Evolutionary conservation across 192 early-diverging fungal species (phyloP), one percentile per base, ranked within the genome.

Genomic region (Paraglomus occultum): DNA sequence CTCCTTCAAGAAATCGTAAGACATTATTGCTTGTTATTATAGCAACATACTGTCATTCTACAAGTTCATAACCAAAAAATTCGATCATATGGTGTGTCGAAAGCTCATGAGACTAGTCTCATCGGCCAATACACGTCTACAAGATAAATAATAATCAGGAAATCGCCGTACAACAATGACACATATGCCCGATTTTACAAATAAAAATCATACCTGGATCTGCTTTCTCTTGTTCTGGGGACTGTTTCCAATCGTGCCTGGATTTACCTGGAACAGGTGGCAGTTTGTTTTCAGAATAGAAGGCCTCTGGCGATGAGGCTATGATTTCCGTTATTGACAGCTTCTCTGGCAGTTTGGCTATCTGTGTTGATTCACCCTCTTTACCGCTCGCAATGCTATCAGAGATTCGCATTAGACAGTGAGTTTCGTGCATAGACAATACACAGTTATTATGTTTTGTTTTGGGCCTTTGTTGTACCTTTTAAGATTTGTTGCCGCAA

Each of bases 231-330:
- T 61, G 71, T 38, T 80, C 79, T 39, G 68, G 11, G 3, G 79
- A 76, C 18, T 46, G 53, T 62, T 73, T 70, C 79, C 79, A 80
- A 58, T 85, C 82, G 76, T 82, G 81, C 46, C 18, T 76, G 71
- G 78, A 80, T 8, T 64, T 67, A 50, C 70, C 59, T 38, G 87
- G 87, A 12, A 74, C 74, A 7, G 87, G 87, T n/a, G 87, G 87
- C 77, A 85, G 65, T 44, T 77, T 85, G 10, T 75, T 52, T 23
- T 78, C 62, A 9, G 80, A 77, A 67, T 83, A 88, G 44, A 88
- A 61, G 38, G 85, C 84, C 23, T 76, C 59, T 62, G 77, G 75
- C 54, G 76, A 64, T 59, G 71, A 77, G 49, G 74, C 71, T 70
- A 88, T 74, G 15, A 80, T 80, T 72, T 85, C 87, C 1, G 75